Conservation (phyloP, 306 rosid genomes). For the Adenanthera pavonina region DNA sequence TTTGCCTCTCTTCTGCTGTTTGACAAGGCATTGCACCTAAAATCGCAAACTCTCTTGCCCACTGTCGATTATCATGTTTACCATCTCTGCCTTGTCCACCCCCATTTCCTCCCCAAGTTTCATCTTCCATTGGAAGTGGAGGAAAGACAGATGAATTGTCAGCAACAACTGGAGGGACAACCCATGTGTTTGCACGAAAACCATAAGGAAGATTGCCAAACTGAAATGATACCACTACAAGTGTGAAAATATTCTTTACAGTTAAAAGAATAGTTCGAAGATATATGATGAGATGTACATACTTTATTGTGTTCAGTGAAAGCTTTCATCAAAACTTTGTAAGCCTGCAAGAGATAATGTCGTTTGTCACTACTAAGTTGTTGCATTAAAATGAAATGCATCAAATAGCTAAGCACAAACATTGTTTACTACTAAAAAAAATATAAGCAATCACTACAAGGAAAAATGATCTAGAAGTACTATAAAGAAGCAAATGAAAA, state of each 20-base stretch:
- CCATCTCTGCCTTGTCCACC: slow-evolving; percentile 92
- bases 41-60: slow-evolving; percentile 89
- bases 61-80: slow-evolving; percentile 70
- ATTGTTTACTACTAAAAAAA: neutral
- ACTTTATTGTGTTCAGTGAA: slow-evolving; percentile 94
- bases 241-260: slow-evolving; percentile 31
- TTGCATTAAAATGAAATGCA: neutral
- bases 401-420: neutral
- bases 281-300: slow-evolving; percentile 36
- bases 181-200: slow-evolving; percentile 97
- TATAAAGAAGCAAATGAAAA: slow-evolving; percentile 10
- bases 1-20: slow-evolving; percentile 90
- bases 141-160: slow-evolving; percentile 74
- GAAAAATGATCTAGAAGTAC: neutral
- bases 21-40: slow-evolving; percentile 92
- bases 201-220: slow-evolving; percentile 99
- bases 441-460: neutral
- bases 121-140: slow-evolving; percentile 86
- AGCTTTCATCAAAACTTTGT: slow-evolving; percentile 82
- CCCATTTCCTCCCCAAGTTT: slow-evolving; percentile 91
- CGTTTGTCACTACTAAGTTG: slow-evolving; percentile 4
- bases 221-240: slow-evolving; percentile 57
- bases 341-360: slow-evolving; percentile 69
- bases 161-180: slow-evolving; percentile 91
- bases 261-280: slow-evolving; percentile 20